Conservation (phyloP, 768 basidiomycete species). For the Amanita phalloides region DNA sequence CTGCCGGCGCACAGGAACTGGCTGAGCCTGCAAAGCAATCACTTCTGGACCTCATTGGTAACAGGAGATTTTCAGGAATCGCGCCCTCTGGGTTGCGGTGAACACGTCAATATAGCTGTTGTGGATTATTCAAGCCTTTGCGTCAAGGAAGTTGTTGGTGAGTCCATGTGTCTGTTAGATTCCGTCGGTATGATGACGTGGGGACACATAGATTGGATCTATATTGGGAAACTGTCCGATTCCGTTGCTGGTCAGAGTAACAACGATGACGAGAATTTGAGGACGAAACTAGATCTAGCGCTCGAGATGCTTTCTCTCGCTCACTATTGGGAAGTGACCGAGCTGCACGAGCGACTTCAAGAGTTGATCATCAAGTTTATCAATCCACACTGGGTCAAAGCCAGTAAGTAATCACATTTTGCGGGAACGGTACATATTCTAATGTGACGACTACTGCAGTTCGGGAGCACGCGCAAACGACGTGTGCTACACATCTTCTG, state of each 20-base stretch:
- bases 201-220: constrained; percentile 3
- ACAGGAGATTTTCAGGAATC: constrained; percentile 11
- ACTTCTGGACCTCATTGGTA: constrained; percentile 19
- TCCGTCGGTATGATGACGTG: not conserved
- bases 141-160: constrained; percentile 14
- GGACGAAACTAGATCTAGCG: constrained; percentile 5
- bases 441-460: constrained; percentile 11
- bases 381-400: constrained; percentile 16
- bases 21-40: constrained; percentile 22
- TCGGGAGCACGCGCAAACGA: constrained; percentile 9
- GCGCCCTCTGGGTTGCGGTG: constrained; percentile 1
- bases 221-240: constrained; percentile 6
- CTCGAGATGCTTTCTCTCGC: constrained; percentile 7
- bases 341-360: constrained; percentile 5
- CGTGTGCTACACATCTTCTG: constrained; percentile 13
- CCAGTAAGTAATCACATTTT: constrained; percentile 13
- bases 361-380: constrained; percentile 14
- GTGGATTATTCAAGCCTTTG: not conserved
- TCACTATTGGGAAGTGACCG: constrained; percentile 3
- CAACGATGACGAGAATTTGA: constrained; percentile 1
- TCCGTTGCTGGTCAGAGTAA: constrained; percentile 17
- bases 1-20: constrained; percentile 30
- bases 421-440: not conserved
- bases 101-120: constrained; percentile 7
- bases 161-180: not conserved